A percentile compares a stretch with the other conserved stretches of the same genome.
phyloP scores from a whole-genome alignment of 163 green algal species.

The Prototheca wickerhamii region DNA sequence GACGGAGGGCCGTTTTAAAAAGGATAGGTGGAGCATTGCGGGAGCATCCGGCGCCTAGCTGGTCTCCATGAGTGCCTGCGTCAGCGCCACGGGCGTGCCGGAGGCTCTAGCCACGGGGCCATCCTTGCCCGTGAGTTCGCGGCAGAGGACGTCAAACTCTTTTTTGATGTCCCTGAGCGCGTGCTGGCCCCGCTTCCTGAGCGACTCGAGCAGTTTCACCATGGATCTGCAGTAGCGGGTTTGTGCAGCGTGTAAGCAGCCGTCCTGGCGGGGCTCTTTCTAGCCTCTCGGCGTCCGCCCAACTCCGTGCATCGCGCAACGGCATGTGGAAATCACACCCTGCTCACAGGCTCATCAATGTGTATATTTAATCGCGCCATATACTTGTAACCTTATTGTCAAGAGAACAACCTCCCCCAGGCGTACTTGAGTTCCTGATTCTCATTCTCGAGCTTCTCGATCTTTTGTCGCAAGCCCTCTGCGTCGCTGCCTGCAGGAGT shows the following conservation, averaged over 20 bases:
- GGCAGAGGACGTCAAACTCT: slow-evolving; percentile 18
- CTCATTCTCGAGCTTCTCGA: slow-evolving; percentile 5
- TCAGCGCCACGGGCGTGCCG: neutral
- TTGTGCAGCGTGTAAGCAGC: neutral
- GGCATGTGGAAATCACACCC: no score
- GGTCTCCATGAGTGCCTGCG: neutral
- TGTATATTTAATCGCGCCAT: no score
- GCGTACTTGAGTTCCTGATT: slow-evolving; percentile 1
- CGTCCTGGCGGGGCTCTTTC: neutral
- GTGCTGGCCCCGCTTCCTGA: slow-evolving; percentile 12
- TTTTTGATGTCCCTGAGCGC: slow-evolving; percentile 16
- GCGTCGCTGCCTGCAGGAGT: neutral
- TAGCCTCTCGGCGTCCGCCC: no score
- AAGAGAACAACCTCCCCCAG: neutral
- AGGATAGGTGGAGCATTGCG: no score
- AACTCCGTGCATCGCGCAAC: no score
- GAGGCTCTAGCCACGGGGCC: neutral
- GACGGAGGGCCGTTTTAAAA: no score
- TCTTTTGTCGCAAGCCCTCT: neutral
- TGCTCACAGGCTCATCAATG: no score
- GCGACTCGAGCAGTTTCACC: slow-evolving; percentile 9
- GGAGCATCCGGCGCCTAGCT: no score
- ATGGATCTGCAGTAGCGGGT: slow-evolving; percentile 5
- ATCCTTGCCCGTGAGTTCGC: neutral
- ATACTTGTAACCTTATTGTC: no score